Evolutionary conservation across 768 basidiomycete species (phyloP), one percentile per base, ranked within the genome.

Genomic region (Rickenella mellea): DNA sequence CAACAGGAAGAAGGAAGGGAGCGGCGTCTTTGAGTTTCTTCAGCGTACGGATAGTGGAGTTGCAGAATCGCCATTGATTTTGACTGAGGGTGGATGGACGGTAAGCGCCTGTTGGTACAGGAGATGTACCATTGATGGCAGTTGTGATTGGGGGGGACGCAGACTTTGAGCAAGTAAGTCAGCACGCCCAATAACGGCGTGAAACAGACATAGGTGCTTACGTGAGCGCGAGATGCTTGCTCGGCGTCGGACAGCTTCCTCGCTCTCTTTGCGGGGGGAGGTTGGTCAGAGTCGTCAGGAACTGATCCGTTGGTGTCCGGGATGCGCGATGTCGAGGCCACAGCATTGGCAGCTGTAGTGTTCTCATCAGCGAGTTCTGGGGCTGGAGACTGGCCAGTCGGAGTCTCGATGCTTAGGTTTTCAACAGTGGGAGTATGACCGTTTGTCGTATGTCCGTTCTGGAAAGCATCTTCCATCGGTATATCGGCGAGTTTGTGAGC

Each of bases 1-100:
- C 96, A 43, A 99, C 96, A 15, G 96, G 92, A 39, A 69, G 70
- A 40, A 83, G 62, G 65, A 99, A 99, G 1, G 91, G 80, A 1
- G 58, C 55, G 0, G 89, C 78, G 41, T 94, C 89, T 58, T 88
- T 89, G 56, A 78, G 58, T 67, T 88, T 92, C 71, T 88, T 94
- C 55, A 98, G 60, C 24, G 76, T 71, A 40, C 88, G 82, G 30
- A 98, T 58, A 3, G 85, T 81, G 4, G 80, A 82, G 41, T 74
- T 62, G 49, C 83, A 80, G 58, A 88, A 91, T 30, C 86, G 83
- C 60, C 77, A 79, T 58, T 98, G 96, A 7, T 72, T 67, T 14
- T 63, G 49, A 44, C 77, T 82, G 48, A 93, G 58, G 1, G 72
- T 77, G 3, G 33, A 36, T 14, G 19, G 33, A 3, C 15, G 33